Base-by-base conservation (phyloP, 441 rosid species). In the Pelargonium australe region DNA sequence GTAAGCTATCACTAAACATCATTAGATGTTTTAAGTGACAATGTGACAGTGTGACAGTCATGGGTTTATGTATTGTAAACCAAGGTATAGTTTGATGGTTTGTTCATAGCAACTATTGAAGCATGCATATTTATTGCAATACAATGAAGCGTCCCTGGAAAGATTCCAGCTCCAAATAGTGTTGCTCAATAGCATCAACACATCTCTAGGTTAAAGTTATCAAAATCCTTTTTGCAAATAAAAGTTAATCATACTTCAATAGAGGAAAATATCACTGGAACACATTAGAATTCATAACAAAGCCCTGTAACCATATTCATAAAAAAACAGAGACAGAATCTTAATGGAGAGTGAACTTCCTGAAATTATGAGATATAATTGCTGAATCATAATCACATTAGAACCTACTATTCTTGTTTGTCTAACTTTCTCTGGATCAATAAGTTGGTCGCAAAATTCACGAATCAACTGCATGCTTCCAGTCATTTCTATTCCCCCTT, bases 401-500 rank as follows among this genome's bases (percentile, higher is more conserved):
- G 14, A 4, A 73, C 93, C 71, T 82, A 91, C 96, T n/a, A 93
- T 85, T 83, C 98, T 83, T 65, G 98, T 93, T 68, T 78, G 79
- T 65, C 82, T 68, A 72, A 79, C 85, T 75, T 89, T 88, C 64
- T 88, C 86, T 3, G 89, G 87, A 68, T 63, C 72, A 61, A 91
- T 71, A 7, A 93, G 70, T 44, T 78, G 84, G 80, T 93, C 90
- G 69, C 97, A 89, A 70, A 89, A 93, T 77, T 91, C 89, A 43
- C 92, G 91, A 57, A 89, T 91, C 72, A 91, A 72, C 82, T 79
- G 92, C 83, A 93, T 93, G 73, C 98, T 93, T 53, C 63, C 97
- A 0, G 95, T 93, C 98, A 93, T 91, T 73, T 93, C 98, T 65
- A 73, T 87, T 67, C 96, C 96, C 68, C 98, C 98, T 88, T 93